phyloP scores from a whole-genome alignment of 345 rosid species.

The Brassica carinata region DNA sequence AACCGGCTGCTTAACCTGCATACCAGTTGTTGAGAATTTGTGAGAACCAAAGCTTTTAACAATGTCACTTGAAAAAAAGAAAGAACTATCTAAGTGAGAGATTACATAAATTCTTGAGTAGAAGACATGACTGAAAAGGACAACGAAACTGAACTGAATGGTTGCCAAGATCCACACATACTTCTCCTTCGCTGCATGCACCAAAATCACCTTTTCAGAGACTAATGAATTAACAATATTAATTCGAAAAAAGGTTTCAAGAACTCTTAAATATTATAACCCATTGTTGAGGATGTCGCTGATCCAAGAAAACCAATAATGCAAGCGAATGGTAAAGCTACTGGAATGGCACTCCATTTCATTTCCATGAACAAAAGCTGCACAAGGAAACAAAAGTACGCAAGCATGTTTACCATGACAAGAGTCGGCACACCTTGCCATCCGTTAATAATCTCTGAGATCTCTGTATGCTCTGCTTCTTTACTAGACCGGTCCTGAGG shows the following conservation, averaged over 20 bases:
- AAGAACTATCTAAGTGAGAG: background rate
- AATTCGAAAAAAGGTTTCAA: background rate
- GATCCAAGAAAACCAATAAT: conserved; percentile 76
- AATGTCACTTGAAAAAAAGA: background rate
- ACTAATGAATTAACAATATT: background rate
- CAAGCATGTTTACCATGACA: conserved; percentile 68
- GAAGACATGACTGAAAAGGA: conserved; percentile 70
- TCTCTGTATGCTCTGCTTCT: conserved; percentile 36
- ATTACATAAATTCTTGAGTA: conserved; percentile 46
- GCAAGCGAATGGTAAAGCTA: conserved; percentile 87
- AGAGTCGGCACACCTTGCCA: conserved; percentile 92
- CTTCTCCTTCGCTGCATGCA: conserved; percentile 52
- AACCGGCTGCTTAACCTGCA: conserved; percentile 57
- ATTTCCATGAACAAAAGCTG: conserved; percentile 58
- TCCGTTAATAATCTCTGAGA: conserved; percentile 51
- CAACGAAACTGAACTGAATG: conserved; percentile 66
- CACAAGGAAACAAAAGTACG: conserved; percentile 69
- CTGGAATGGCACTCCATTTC: conserved; percentile 73
- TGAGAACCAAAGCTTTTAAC: conserved; percentile 4
- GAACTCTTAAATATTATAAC: conserved; percentile 40
- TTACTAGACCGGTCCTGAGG: conserved; percentile 43
- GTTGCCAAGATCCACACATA: conserved; percentile 80
- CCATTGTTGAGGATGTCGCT: conserved; percentile 82
- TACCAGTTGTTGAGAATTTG: background rate
- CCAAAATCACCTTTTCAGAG: background rate